Conservation (phyloP, 305 asterid species). For the Solanum chacoense region DNA sequence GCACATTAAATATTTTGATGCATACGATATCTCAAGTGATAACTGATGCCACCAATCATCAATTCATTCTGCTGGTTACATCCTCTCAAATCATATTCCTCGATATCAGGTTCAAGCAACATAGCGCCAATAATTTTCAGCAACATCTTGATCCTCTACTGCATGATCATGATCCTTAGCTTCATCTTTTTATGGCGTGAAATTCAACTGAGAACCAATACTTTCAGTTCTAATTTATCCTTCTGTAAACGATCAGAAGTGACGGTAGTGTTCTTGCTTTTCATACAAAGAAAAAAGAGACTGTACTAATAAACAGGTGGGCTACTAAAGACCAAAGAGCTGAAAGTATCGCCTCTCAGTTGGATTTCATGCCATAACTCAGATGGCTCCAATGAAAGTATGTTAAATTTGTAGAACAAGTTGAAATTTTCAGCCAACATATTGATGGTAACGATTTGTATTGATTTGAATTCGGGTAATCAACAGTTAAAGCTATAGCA, state of each 20-base stretch:
- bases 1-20: background rate
- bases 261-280: background rate
- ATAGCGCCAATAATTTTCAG: background rate
- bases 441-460: background rate
- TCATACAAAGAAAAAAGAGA: background rate
- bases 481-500: background rate
- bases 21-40: background rate
- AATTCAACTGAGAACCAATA: background rate
- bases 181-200: background rate
- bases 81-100: background rate
- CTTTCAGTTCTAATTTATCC: background rate
- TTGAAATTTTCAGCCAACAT: background rate
- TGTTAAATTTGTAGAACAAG: background rate
- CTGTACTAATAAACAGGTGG: background rate
- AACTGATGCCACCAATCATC: background rate
- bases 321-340: background rate
- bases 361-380: background rate
- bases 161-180: background rate
- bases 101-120: background rate
- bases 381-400: background rate
- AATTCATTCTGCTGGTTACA: background rate
- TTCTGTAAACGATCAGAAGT: background rate
- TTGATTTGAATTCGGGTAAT: background rate
- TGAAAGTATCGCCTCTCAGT: background rate
- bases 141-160: background rate